Percentiles rank a stretch among this genome's conserved stretches.
phyloP scores from a whole-genome alignment of 2,329 filamentous ascomycete species.

The Aurifilum marmelostoma region DNA sequence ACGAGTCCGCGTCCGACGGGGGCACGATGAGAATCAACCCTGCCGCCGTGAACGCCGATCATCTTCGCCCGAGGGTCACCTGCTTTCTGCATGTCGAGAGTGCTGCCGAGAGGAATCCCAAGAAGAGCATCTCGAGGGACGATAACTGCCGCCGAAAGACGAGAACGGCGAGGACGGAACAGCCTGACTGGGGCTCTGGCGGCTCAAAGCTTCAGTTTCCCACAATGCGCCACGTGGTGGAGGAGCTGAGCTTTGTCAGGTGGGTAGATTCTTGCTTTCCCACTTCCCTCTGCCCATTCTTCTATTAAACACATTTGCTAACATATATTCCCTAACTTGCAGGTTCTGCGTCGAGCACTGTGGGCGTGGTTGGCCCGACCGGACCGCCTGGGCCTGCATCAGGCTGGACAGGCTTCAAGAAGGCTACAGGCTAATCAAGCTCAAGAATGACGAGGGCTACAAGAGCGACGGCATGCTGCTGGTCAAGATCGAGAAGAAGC shows the following conservation, averaged over 20 bases:
- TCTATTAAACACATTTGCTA: neutral
- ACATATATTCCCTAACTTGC: constrained; percentile 6
- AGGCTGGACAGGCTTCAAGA: constrained; percentile 59
- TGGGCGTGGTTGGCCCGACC: constrained; percentile 41
- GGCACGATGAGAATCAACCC: constrained; percentile 32
- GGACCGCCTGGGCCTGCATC: constrained; percentile 61
- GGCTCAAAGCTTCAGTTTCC: constrained; percentile 61
- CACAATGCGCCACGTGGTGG: constrained; percentile 61
- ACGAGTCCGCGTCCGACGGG: constrained; percentile 35
- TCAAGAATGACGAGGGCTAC: constrained; percentile 50
- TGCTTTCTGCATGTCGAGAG: constrained; percentile 81
- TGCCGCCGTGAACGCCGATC: constrained; percentile 51
- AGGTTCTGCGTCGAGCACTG: constrained; percentile 60
- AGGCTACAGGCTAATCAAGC: constrained; percentile 58
- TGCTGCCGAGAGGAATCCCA: constrained; percentile 41
- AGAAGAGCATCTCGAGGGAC: constrained; percentile 36
- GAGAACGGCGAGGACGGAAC: constrained; percentile 55
- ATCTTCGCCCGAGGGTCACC: constrained; percentile 74
- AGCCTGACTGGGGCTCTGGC: constrained; percentile 63
- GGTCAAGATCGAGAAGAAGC: constrained; percentile 54
- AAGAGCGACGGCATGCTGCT: constrained; percentile 52
- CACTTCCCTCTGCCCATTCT: no score
- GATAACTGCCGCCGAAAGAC: constrained; percentile 48
- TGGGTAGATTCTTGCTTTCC: constrained; percentile 38
- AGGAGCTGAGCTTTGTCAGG: constrained; percentile 74